phyloP scores from a whole-genome alignment of 2,329 filamentous ascomycete species.

The Apiospora koreana region DNA sequence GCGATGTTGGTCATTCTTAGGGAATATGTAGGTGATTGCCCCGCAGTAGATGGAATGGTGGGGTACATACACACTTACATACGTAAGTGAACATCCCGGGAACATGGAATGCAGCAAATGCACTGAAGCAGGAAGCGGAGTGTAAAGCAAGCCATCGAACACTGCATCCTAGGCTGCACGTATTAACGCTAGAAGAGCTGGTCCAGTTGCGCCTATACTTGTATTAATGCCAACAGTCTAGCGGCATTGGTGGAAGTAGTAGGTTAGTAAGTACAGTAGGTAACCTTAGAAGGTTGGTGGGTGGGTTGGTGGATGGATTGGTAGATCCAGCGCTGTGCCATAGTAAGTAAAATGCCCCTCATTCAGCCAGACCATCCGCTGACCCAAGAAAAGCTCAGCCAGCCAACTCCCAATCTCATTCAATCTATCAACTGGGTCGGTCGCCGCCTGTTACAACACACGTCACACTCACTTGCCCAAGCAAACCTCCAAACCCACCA shows the following conservation, averaged over 20 bases:
- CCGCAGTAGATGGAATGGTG: not conserved
- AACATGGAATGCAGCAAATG: not conserved
- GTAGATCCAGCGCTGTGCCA: not conserved
- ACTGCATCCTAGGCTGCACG: not conserved
- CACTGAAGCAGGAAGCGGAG: not conserved
- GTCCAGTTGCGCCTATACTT: not conserved
- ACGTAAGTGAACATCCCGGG: not conserved
- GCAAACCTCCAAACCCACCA: conserved; percentile 5
- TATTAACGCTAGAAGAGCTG: not conserved
- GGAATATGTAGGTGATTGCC: not conserved
- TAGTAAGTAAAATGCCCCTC: not conserved
- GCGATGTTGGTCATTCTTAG: not conserved
- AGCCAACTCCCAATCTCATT: no score
- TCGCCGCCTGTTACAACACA: not conserved
- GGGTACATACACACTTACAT: no score
- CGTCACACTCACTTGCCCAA: not conserved
- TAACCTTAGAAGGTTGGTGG: not conserved
- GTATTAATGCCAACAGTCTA: not conserved
- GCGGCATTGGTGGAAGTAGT: no score
- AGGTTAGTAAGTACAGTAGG: no score
- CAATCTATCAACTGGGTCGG: no score
- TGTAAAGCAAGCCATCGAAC: not conserved
- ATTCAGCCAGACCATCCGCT: not conserved
- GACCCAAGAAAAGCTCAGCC: no score
- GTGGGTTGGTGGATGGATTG: not conserved